Percentiles rank a stretch among this genome's conserved stretches.
These are phyloP conservation scores for Citeromyces siamensis DNA, from an alignment of 1,139 yeast genomes.

Conservation along the genomic window DNA sequence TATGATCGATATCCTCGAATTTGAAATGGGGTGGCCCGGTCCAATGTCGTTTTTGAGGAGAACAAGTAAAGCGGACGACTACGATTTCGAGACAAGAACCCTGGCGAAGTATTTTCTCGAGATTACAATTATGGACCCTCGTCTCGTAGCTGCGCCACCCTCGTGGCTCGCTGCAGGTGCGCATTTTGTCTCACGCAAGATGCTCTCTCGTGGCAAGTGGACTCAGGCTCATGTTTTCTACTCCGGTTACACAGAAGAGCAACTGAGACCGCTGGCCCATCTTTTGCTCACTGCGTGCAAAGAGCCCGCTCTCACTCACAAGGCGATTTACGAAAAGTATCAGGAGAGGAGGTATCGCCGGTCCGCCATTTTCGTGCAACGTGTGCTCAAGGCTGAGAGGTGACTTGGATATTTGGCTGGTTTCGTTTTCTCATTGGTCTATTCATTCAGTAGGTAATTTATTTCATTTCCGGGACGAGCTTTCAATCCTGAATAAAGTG, in stretches of 20 bases:
- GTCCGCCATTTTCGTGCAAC: slow-evolving; percentile 65
- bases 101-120: slow-evolving; percentile 87
- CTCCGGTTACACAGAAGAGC: slow-evolving; percentile 84
- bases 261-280: slow-evolving; percentile 68
- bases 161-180: slow-evolving; percentile 96
- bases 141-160: slow-evolving; percentile 80
- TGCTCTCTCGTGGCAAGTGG: slow-evolving; percentile 70
- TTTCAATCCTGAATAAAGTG: too few relatives aligned
- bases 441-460: too few relatives aligned
- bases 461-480: too few relatives aligned
- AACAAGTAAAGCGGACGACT: slow-evolving; percentile 92
- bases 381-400: slow-evolving; percentile 9
- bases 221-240: slow-evolving; percentile 75
- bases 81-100: slow-evolving; percentile 87
- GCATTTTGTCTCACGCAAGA: slow-evolving; percentile 66
- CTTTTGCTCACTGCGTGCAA: slow-evolving; percentile 61
- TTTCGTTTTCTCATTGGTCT: too few relatives aligned
- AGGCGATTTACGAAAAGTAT: slow-evolving; percentile 80
- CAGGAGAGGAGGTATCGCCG: slow-evolving; percentile 74
- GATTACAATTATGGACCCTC: slow-evolving; percentile 80
- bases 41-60: slow-evolving; percentile 94
- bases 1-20: slow-evolving; percentile 78
- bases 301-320: slow-evolving; percentile 59
- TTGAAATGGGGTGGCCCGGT: slow-evolving; percentile 97
- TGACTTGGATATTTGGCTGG: too few relatives aligned